Evolutionary conservation across 441 rosid species (phyloP).

Genomic region (Viola pubescens): DNA sequence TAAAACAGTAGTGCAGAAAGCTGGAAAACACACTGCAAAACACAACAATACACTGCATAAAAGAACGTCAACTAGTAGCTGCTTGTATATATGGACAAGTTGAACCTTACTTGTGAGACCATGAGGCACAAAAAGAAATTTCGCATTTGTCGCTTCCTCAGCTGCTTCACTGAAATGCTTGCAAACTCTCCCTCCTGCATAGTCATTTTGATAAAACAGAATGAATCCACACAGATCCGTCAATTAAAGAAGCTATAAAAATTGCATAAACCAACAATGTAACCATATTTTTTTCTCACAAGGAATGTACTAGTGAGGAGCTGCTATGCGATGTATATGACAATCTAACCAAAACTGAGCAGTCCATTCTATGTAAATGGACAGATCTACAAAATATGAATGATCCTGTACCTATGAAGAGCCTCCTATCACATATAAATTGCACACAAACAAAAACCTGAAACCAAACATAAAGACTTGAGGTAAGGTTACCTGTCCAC

Average conservation of each 20-base stretch:
- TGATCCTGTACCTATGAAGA: too few relatives aligned
- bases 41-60: too few relatives aligned
- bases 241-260: background rate
- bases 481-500: constrained; percentile 60
- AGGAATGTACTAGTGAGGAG: background rate
- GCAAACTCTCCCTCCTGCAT: constrained; percentile 83
- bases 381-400: background rate
- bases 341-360: background rate
- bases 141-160: constrained; percentile 88
- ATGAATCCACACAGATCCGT: background rate
- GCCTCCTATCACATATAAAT: background rate
- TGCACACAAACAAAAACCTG: background rate
- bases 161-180: constrained; percentile 63
- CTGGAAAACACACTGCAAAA: too few relatives aligned
- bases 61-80: too few relatives aligned
- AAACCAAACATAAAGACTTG: background rate
- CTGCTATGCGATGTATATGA: background rate
- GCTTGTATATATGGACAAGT: background rate
- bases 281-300: background rate
- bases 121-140: constrained; percentile 88
- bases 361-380: background rate
- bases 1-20: too few relatives aligned
- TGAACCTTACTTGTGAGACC: constrained; percentile 78
- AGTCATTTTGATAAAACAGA: constrained; percentile 13
- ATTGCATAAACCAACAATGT: background rate